A percentile compares a stretch with the other conserved stretches of the same genome.
phyloP scores from a whole-genome alignment of 768 basidiomycete genomes.

The Podaxis pistillaris region DNA sequence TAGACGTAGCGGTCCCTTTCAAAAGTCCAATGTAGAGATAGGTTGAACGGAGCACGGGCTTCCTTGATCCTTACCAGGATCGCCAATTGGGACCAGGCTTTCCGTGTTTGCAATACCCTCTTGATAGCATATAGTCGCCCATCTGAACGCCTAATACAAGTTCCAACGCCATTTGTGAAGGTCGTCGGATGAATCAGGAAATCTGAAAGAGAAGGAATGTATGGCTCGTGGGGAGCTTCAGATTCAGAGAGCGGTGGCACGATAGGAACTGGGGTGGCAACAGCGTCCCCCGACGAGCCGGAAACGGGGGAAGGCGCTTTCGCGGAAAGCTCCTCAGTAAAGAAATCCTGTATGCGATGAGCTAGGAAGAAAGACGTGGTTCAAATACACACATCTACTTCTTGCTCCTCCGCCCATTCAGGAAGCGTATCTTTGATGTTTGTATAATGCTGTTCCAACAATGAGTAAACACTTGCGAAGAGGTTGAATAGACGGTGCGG shows the following conservation, averaged over 20 bases:
- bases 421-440: background rate
- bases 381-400: background rate
- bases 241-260: background rate
- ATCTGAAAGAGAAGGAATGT: slow-evolving; percentile 1
- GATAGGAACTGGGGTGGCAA: background rate
- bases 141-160: slow-evolving; percentile 9
- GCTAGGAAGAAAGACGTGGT: background rate
- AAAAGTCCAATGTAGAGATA: background rate
- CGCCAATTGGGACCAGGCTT: slow-evolving; percentile 10
- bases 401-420: slow-evolving; percentile 4
- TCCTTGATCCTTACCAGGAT: slow-evolving; percentile 4
- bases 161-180: background rate
- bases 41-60: background rate
- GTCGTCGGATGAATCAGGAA: background rate
- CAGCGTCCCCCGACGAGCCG: background rate
- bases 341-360: background rate
- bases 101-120: slow-evolving; percentile 5
- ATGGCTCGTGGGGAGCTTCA: no score
- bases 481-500: background rate
- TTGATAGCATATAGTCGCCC: slow-evolving; percentile 12
- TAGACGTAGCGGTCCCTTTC: slow-evolving; percentile 7
- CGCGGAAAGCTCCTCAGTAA: background rate
- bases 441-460: background rate
- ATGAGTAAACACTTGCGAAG: background rate
- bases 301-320: background rate